These are phyloP conservation scores for Pseudogymnoascus sp. DNA, from an alignment of 2,329 filamentous ascomycete genomes.

Conservation along the genomic window DNA sequence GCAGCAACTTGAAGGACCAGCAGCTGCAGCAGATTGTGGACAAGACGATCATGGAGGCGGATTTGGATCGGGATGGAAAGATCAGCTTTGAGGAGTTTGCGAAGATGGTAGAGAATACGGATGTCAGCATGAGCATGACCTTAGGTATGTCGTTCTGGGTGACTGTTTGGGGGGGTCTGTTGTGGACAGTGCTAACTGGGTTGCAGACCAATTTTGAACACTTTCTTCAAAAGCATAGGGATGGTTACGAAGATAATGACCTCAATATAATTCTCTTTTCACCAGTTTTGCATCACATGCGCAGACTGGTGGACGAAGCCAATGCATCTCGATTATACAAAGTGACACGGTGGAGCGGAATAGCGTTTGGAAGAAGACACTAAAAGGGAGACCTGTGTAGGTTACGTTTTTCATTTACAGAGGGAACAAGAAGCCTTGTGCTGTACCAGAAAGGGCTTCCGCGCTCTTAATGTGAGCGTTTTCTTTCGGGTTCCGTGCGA, in stretches of 20 bases:
- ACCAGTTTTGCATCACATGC: not conserved
- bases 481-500: not conserved
- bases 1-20: conserved; percentile 97
- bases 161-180: not conserved
- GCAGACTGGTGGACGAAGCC: not conserved
- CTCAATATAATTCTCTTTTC: conserved; percentile 5
- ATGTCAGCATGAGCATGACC: conserved; percentile 70
- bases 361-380: not conserved
- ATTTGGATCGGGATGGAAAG: conserved; percentile 91
- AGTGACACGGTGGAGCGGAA: not conserved
- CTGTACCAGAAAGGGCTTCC: not conserved
- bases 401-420: not conserved
- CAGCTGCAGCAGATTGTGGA: conserved; percentile 99
- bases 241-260: conserved; percentile 19
- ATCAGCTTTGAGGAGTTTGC: conserved; percentile 99
- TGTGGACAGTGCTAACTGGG: not conserved
- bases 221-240: conserved; percentile 60
- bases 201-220: conserved; percentile 11
- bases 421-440: not conserved
- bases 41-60: conserved; percentile 99
- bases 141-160: conserved; percentile 43
- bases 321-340: not conserved
- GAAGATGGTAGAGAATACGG: conserved; percentile 96
- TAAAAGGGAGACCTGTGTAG: not conserved
- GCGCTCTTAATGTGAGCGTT: not conserved